Conservation (phyloP, 768 basidiomycete species). For the Hortiboletus flavorubellus region DNA sequence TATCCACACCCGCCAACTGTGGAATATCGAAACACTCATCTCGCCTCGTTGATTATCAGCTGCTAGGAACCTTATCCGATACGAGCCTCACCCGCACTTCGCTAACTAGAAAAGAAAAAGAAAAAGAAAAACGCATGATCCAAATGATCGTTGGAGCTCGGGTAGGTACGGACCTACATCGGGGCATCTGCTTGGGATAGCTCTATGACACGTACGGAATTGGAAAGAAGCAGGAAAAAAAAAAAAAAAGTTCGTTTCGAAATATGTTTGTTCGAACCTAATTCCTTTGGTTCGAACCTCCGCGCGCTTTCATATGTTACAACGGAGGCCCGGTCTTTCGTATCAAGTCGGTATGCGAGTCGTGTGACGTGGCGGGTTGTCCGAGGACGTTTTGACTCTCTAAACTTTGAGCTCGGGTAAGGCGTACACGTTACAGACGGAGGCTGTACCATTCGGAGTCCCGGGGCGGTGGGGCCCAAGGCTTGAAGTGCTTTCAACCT, state of each 20-base stretch:
- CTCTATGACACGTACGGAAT: background rate
- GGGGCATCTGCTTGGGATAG: background rate
- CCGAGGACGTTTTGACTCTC: background rate
- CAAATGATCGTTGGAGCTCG: slow-evolving; percentile 1
- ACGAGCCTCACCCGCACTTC: slow-evolving; percentile 21
- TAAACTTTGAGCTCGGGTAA: slow-evolving; percentile 12
- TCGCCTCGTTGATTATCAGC: background rate
- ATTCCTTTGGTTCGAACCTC: slow-evolving; percentile 2
- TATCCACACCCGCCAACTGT: background rate
- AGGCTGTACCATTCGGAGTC: background rate
- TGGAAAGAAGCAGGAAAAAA: background rate
- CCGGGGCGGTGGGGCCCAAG: background rate
- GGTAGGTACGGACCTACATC: slow-evolving; percentile 7
- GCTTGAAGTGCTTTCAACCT: too few species aligned
- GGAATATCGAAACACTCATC: background rate
- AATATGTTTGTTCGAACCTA: slow-evolving; percentile 4
- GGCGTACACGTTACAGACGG: slow-evolving; percentile 1
- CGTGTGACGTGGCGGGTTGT: slow-evolving; percentile 21
- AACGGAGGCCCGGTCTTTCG: background rate
- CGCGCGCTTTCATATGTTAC: background rate
- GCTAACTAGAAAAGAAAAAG: slow-evolving; percentile 2
- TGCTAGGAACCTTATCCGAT: background rate
- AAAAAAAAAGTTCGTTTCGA: background rate
- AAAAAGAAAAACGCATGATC: background rate
- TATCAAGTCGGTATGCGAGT: slow-evolving; percentile 13